phyloP scores from a whole-genome alignment of 2,329 filamentous ascomycete species.

The Claviceps maximensis region DNA sequence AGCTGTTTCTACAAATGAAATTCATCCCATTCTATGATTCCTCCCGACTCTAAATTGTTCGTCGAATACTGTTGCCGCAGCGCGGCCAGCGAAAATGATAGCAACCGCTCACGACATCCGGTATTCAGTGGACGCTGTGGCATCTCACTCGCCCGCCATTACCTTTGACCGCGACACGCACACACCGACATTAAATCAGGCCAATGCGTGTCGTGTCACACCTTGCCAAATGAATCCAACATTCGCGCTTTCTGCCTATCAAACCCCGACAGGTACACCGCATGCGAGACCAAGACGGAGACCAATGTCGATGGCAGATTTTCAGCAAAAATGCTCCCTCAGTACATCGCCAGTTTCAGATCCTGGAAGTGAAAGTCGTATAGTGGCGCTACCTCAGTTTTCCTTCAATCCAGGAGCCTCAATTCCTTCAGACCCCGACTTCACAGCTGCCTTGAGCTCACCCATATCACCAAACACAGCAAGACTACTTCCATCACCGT shows the following conservation, averaged over 20 bases:
- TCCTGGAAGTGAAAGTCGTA: conserved; percentile 14
- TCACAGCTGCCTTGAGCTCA: conserved; percentile 34
- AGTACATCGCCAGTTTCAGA: conserved; percentile 16
- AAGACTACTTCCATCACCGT: conserved; percentile 38
- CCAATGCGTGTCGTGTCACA: conserved; percentile 2
- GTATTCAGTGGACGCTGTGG: conserved; percentile 17
- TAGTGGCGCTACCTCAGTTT: conserved; percentile 38
- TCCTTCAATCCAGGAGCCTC: conserved; percentile 40
- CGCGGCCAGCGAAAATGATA: conserved; percentile 33
- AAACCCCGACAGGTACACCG: conserved; percentile 23
- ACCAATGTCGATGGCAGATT: conserved; percentile 40
- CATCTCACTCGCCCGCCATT: background rate
- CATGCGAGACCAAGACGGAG: conserved; percentile 37
- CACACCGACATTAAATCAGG: background rate
- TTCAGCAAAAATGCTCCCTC: conserved; percentile 18
- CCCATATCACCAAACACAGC: conserved; percentile 41
- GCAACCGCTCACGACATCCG: conserved; percentile 27
- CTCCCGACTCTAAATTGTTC: conserved; percentile 23
- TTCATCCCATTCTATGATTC: conserved; percentile 25
- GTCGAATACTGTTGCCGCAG: conserved; percentile 33
- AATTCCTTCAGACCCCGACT: conserved; percentile 19
- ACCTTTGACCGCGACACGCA: conserved; percentile 4
- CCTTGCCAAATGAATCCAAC: conserved; percentile 45
- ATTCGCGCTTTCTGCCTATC: conserved; percentile 47
- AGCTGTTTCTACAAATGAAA: background rate